These are phyloP conservation scores for Cynara cardunculus DNA, from an alignment of 129 eudicot species.

Conservation along the genomic window DNA sequence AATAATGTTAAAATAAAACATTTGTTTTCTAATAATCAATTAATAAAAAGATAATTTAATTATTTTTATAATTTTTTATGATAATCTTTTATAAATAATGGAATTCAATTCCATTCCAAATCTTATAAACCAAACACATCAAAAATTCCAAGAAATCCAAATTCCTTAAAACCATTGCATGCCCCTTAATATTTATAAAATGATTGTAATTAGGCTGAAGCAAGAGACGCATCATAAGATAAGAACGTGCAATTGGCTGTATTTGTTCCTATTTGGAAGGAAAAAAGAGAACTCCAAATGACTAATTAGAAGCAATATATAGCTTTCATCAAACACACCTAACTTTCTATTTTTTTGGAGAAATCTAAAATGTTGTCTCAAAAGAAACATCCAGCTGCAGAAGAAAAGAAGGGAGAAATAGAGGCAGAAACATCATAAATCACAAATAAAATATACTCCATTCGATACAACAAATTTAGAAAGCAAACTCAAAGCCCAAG, in stretches of 20 bases:
- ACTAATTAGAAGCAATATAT: not conserved
- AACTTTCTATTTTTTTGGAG: not conserved
- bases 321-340: not conserved
- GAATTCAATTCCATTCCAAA: too few relatives aligned
- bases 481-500: slow-evolving; percentile 27
- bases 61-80: too few relatives aligned
- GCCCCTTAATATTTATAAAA: too few relatives aligned
- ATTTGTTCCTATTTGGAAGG: not conserved
- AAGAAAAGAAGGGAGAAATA: not conserved
- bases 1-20: too few relatives aligned
- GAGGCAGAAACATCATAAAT: not conserved
- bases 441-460: slow-evolving; percentile 31
- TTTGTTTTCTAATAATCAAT: too few relatives aligned
- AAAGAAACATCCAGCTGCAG: not conserved
- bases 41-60: too few relatives aligned
- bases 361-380: not conserved
- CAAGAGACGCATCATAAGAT: too few relatives aligned
- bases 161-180: too few relatives aligned
- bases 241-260: not conserved
- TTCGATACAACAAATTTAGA: slow-evolving; percentile 23
- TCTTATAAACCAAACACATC: too few relatives aligned
- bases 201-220: not conserved
- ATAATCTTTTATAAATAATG: too few relatives aligned
- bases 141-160: too few relatives aligned
- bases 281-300: not conserved